These are phyloP conservation scores for Calonectria honghensis DNA, from an alignment of 2,329 filamentous ascomycete genomes.

Conservation along the genomic window DNA sequence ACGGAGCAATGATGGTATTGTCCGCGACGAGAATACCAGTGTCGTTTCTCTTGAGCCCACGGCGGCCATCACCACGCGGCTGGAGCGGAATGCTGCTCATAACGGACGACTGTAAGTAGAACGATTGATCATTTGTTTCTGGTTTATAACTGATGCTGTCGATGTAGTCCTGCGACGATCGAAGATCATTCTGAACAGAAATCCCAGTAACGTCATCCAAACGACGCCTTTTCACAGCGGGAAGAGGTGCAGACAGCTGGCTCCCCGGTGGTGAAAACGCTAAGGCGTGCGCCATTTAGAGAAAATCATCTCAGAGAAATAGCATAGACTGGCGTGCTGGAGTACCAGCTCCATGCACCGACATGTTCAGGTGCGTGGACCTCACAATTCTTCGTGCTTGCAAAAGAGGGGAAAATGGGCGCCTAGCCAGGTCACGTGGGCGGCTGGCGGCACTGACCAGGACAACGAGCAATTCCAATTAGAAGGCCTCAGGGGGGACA, in stretches of 20 bases:
- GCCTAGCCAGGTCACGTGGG: not conserved
- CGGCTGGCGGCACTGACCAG: not conserved
- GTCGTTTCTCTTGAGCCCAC: not conserved
- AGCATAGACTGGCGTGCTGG: not conserved
- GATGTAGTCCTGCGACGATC: not conserved
- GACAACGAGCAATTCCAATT: not conserved
- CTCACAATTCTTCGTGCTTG: not conserved
- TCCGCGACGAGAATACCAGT: not conserved
- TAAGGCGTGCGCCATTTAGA: not conserved
- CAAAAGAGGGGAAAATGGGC: not conserved
- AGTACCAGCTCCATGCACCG: not conserved
- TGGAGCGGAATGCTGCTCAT: not conserved
- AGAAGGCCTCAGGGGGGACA: not conserved
- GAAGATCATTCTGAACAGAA: not conserved
- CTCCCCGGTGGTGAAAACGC: not conserved
- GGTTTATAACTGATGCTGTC: not conserved
- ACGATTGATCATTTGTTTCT: not conserved
- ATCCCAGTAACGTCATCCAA: not conserved
- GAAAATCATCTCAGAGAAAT: not conserved
- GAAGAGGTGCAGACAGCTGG: not conserved
- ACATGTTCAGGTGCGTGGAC: not conserved
- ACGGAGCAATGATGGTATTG: not conserved
- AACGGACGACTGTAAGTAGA: not conserved
- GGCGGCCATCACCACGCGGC: not conserved
- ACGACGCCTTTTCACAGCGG: not conserved